These are phyloP conservation scores for Paramecium caudatum DNA, from an alignment of 73 alveolate species.

Conservation along the genomic window DNA sequence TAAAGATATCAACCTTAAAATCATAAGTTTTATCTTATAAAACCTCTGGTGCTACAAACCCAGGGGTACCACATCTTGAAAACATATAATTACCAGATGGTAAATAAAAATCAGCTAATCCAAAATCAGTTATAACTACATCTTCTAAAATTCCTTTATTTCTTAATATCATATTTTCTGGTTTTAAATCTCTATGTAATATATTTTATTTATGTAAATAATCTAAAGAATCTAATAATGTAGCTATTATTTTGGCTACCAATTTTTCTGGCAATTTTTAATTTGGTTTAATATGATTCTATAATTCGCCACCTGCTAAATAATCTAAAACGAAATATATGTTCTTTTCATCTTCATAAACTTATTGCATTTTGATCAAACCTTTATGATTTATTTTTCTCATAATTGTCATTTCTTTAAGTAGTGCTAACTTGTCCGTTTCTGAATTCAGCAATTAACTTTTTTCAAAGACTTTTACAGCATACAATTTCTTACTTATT, in stretches of 20 bases:
- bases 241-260: constrained; percentile 72
- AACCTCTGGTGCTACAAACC: constrained; percentile 87
- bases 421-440: constrained; percentile 40
- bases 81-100: constrained; percentile 71
- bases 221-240: constrained; percentile 69
- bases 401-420: constrained; percentile 70
- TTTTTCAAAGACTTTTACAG: constrained; percentile 71
- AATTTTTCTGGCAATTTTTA: constrained; percentile 76
- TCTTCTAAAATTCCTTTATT: constrained; percentile 58
- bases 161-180: constrained; percentile 78
- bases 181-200: constrained; percentile 77
- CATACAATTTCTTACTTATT: constrained; percentile 60
- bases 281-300: constrained; percentile 69
- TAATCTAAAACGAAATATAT: constrained; percentile 80
- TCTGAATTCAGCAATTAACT: constrained; percentile 32
- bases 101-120: constrained; percentile 80
- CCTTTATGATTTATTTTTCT: constrained; percentile 67
- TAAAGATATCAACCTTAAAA: constrained; percentile 79
- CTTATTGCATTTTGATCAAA: constrained; percentile 67
- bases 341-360: constrained; percentile 78
- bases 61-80: constrained; percentile 86
- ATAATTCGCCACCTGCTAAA: constrained; percentile 81
- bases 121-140: constrained; percentile 77
- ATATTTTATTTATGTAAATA: constrained; percentile 54
- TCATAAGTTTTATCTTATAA: constrained; percentile 72